phyloP scores from a whole-genome alignment of 2,329 filamentous ascomycete genomes.

The Chrysoporthe puriensis region DNA sequence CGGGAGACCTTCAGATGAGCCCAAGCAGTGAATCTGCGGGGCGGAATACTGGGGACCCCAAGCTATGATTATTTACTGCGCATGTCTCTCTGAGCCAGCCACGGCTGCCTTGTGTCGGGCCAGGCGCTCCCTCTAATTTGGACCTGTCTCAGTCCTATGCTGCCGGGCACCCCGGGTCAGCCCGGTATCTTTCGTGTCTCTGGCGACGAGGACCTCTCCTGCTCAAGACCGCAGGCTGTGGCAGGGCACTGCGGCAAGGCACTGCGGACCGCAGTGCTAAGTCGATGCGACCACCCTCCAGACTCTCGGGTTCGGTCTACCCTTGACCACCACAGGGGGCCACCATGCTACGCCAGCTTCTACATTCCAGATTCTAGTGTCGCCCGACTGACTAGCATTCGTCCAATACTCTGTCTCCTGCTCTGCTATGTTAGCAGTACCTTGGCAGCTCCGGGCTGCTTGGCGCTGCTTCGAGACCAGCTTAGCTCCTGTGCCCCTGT shows the following conservation, averaged over 20 bases:
- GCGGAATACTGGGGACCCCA: not conserved
- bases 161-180: too few species aligned
- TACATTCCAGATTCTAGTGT: not conserved
- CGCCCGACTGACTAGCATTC: not conserved
- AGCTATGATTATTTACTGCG: too few species aligned
- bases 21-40: not conserved
- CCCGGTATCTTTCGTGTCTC: too few species aligned
- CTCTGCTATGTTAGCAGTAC: conserved; percentile 1
- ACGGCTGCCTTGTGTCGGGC: too few species aligned
- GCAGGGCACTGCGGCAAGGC: too few species aligned
- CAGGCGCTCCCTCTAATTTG: too few species aligned
- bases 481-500: conserved; percentile 20
- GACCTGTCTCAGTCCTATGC: too few species aligned
- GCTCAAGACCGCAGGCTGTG: too few species aligned
- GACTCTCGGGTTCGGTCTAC: not conserved
- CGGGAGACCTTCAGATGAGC: not conserved
- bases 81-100: too few species aligned
- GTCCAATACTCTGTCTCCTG: not conserved
- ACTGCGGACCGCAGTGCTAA: not conserved
- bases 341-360: not conserved
- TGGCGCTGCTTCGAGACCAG: conserved; percentile 21
- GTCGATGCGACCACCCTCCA: too few species aligned
- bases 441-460: not conserved
- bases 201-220: too few species aligned
- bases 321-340: not conserved